Percentiles rank a stretch among this genome's conserved stretches.
Evolutionary conservation across 352 stramenopile species (phyloP).

Genomic region (Phytopythium ostracodes): DNA sequence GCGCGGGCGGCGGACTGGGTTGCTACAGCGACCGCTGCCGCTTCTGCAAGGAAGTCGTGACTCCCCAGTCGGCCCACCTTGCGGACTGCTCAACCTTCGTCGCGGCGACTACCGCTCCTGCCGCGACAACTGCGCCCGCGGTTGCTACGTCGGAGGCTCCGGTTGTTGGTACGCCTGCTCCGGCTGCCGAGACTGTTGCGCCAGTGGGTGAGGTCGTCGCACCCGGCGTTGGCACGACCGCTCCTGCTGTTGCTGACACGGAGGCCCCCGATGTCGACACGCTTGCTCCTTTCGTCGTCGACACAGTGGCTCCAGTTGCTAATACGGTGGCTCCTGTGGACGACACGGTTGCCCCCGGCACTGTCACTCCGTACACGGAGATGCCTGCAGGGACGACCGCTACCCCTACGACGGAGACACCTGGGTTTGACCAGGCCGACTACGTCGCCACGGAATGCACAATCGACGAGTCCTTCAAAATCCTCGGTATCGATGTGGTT

Average conservation of each 20-base stretch:
- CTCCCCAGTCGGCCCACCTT: constrained; percentile 11
- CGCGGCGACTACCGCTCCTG: not conserved
- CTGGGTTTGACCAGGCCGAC: not conserved
- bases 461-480: constrained; percentile 1
- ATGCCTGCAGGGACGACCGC: not conserved
- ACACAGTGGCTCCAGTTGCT: not conserved
- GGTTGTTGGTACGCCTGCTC: constrained; percentile 1
- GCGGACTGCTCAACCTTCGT: constrained; percentile 1
- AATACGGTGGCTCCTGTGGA: not conserved
- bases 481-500: constrained; percentile 14
- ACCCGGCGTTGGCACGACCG: not conserved
- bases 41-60: constrained; percentile 18
- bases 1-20: constrained; percentile 27
- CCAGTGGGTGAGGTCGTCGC: not conserved
- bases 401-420: not conserved
- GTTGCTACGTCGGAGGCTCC: not conserved
- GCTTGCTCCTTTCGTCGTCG: not conserved
- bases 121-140: not conserved
- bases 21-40: constrained; percentile 37
- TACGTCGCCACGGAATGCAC: not conserved
- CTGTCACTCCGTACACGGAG: not conserved
- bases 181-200: not conserved
- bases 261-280: constrained; percentile 2
- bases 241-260: not conserved
- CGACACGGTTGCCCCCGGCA: not conserved